These are phyloP conservation scores for Aspergillus quadricinctus DNA, from an alignment of 2,329 filamentous ascomycete genomes.

Conservation along the genomic window DNA sequence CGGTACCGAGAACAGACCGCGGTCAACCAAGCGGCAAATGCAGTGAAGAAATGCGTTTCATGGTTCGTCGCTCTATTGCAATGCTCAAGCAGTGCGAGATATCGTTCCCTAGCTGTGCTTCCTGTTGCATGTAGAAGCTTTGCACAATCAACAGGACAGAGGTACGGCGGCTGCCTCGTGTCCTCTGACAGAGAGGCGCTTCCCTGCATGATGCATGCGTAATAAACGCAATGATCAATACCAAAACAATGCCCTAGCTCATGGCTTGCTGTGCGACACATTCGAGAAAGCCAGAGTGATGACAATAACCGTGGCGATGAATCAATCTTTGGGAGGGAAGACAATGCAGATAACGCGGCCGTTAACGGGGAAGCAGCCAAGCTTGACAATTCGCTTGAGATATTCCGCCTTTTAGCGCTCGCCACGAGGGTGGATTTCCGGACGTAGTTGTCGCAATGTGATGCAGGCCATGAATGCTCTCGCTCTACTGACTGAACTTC, in stretches of 20 bases:
- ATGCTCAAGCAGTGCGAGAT: slow-evolving; percentile 18
- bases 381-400: background rate
- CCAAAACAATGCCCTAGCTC: slow-evolving; percentile 66
- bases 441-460: slow-evolving; percentile 49
- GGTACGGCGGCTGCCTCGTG: slow-evolving; percentile 29
- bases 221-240: slow-evolving; percentile 57
- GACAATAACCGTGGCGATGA: slow-evolving; percentile 21
- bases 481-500: slow-evolving; percentile 40
- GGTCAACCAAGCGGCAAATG: slow-evolving; percentile 18
- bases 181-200: slow-evolving; percentile 28
- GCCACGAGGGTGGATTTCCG: slow-evolving; percentile 2
- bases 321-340: background rate
- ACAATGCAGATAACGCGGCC: slow-evolving; percentile 4
- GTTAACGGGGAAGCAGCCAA: slow-evolving; percentile 1
- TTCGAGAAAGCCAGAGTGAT: slow-evolving; percentile 54
- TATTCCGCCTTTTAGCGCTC: slow-evolving; percentile 3
- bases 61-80: slow-evolving; percentile 13
- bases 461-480: slow-evolving; percentile 60
- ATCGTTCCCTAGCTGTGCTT: slow-evolving; percentile 10
- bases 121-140: slow-evolving; percentile 23
- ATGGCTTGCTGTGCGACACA: slow-evolving; percentile 58
- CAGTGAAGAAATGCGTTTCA: slow-evolving; percentile 16
- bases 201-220: slow-evolving; percentile 33
- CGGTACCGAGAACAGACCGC: background rate
- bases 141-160: slow-evolving; percentile 28